Conservation (phyloP, 768 basidiomycete species). For the Russula emetica region DNA sequence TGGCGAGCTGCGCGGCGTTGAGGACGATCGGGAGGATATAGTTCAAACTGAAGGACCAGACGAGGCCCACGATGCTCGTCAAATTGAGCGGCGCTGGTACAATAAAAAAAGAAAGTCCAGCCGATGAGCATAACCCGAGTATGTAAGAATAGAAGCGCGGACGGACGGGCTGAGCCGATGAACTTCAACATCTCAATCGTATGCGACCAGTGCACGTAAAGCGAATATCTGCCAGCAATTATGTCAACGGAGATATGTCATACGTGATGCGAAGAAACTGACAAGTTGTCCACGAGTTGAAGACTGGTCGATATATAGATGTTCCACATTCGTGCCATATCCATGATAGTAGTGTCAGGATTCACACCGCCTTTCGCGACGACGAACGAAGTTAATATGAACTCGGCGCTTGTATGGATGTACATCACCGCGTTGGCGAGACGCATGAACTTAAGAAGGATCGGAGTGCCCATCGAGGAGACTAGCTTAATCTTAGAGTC, state of each 20-base stretch:
- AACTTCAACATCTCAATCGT: background rate
- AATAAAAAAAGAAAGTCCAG: background rate
- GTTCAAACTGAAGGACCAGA: constrained; percentile 2
- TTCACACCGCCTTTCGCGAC: background rate
- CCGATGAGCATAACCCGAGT: background rate
- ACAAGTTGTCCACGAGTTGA: constrained; percentile 18
- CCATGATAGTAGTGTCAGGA: background rate
- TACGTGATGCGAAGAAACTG: background rate
- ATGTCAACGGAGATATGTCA: background rate
- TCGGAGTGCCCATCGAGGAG: constrained; percentile 8
- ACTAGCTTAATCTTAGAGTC: background rate
- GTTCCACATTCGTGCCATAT: constrained; percentile 1
- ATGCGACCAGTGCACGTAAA: constrained; percentile 10
- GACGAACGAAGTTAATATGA: constrained; percentile 10
- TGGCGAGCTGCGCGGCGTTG: constrained; percentile 6
- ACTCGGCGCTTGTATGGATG: constrained; percentile 10
- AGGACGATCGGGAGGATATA: constrained; percentile 11
- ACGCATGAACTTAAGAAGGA: constrained; percentile 14
- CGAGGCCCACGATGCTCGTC: background rate
- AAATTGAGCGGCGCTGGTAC: background rate
- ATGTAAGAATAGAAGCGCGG: background rate
- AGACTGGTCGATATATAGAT: constrained; percentile 13
- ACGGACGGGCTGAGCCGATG: background rate
- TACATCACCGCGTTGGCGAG: background rate
- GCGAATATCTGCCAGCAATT: constrained; percentile 6